Evolutionary conservation across 805 yeast species (phyloP), one percentile per base, ranked within the genome.

Genomic region (Brettanomyces nanus): DNA sequence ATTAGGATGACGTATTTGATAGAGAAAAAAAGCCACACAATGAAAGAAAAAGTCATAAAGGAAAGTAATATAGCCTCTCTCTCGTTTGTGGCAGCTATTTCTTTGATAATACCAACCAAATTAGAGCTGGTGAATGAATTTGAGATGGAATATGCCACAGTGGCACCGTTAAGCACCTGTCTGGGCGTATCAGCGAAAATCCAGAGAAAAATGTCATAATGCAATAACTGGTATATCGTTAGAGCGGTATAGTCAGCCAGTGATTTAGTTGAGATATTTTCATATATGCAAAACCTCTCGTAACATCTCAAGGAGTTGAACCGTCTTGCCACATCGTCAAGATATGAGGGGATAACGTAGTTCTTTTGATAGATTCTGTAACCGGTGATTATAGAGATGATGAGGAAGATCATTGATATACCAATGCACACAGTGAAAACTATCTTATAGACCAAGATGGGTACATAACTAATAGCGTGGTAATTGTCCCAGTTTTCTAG

Each of bases 101-200:
- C 45, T 44, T 65, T 63, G 33, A 85, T 69, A 31, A 77, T 74
- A 6, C 54, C 45, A 27, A 70, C 62, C 41, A 69, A 67, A 36
- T 59, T 50, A 19, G 51, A 44, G 13, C 54, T 48, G 37, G 68
- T 64, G 44, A 65, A 63, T 28, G 55, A 44, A 36, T 64, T 69
- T 13, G 72, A 71, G 25, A 67, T 62, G 1, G 76, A 63, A 28
- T 71, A 75, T 39, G 75, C 75, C 45, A 63, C 65, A 7, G 96
- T 85, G 47, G 83, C 63, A 20, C 87, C 82, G 53, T 86, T 86
- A 44, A 86, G 73, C 1, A 84, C 79, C 59, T 86, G 95, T 59
- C 96, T 75, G 19, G 96, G 96, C 14, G 87, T 70, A 47, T 86
- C 95, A 0, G 95, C 87, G 32, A 84, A 62, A 7, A 85, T 49